Evolutionary conservation across 1,139 yeast species (phyloP).

Genomic region (Nadsonia starkeyi-henricii): DNA sequence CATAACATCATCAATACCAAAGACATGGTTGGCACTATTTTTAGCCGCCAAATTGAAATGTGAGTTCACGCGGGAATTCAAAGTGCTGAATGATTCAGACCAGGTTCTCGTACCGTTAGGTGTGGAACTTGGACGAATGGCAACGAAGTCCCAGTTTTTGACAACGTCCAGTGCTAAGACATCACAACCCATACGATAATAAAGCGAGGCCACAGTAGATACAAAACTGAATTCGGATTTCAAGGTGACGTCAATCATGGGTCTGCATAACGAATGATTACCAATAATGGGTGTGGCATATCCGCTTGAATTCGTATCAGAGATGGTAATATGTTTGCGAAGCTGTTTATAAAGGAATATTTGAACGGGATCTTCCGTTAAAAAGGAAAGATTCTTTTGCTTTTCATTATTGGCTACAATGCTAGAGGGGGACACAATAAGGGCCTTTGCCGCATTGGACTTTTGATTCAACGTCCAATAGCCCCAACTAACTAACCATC

Average conservation of each 20-base stretch:
- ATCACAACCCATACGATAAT: slow-evolving; percentile 87
- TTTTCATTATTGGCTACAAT: slow-evolving; percentile 5
- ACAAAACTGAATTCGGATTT: slow-evolving; percentile 45
- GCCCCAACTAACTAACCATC: slow-evolving; percentile 78
- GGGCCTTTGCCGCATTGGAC: slow-evolving; percentile 14
- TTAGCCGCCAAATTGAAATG: background rate
- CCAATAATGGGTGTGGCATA: background rate
- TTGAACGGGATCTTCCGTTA: slow-evolving; percentile 74
- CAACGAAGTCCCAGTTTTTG: slow-evolving; percentile 50
- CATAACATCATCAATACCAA: slow-evolving; percentile 3
- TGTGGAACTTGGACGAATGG: background rate
- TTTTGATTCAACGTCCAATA: slow-evolving; percentile 42
- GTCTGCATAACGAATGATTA: background rate
- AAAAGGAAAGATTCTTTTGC: slow-evolving; percentile 26
- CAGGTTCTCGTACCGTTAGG: background rate
- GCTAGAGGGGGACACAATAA: slow-evolving; percentile 8
- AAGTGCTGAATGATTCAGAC: slow-evolving; percentile 1
- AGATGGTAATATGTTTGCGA: slow-evolving; percentile 34
- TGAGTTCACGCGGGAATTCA: background rate
- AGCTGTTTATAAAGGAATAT: slow-evolving; percentile 50
- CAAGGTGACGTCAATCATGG: background rate
- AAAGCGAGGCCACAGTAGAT: slow-evolving; percentile 48
- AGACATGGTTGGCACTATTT: background rate
- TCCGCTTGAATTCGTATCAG: slow-evolving; percentile 23
- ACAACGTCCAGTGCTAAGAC: slow-evolving; percentile 51